Conservation (phyloP, 257 asterid species). For the Solanum ahanhuiri region DNA sequence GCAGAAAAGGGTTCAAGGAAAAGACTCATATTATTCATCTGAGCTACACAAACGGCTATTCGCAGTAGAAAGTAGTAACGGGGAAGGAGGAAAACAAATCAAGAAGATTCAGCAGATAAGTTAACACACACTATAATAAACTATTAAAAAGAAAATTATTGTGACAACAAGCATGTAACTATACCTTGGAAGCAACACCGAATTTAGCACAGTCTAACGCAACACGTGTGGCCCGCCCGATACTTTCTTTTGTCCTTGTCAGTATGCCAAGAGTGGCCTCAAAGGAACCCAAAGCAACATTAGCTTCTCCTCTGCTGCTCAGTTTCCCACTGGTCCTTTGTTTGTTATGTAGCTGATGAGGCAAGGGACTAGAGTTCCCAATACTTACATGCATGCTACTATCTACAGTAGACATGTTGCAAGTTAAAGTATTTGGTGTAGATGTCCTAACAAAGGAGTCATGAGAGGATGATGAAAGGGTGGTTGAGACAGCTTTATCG, state of each 20-base stretch:
- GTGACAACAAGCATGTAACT: neutral
- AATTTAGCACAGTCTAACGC: conserved; percentile 83
- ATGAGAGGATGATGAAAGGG: conserved; percentile 48
- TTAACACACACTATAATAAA: neutral
- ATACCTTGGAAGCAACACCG: conserved; percentile 85
- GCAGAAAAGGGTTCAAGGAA: neutral
- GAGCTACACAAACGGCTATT: neutral
- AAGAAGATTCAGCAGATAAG: neutral
- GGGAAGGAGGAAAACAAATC: neutral
- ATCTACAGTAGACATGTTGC: conserved; percentile 37
- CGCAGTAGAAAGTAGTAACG: neutral
- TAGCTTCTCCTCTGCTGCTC: conserved; percentile 47
- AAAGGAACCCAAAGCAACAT: conserved; percentile 49
- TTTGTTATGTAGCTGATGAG: conserved; percentile 35
- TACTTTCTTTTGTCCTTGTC: conserved; percentile 84
- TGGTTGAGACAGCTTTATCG: conserved; percentile 34
- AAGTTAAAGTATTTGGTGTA: conserved; percentile 40
- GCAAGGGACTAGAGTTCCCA: conserved; percentile 43
- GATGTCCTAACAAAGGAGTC: conserved; percentile 39
- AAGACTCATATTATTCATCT: neutral
- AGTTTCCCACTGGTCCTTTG: conserved; percentile 41
- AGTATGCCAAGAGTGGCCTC: conserved; percentile 55
- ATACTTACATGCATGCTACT: conserved; percentile 30
- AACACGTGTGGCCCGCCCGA: conserved; percentile 67
- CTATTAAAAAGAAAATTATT: neutral